A percentile compares a stretch with the other conserved stretches of the same genome.
These are phyloP conservation scores for Penicillium corylophilum DNA, from an alignment of 2,329 filamentous ascomycete genomes.

Conservation along the genomic window DNA sequence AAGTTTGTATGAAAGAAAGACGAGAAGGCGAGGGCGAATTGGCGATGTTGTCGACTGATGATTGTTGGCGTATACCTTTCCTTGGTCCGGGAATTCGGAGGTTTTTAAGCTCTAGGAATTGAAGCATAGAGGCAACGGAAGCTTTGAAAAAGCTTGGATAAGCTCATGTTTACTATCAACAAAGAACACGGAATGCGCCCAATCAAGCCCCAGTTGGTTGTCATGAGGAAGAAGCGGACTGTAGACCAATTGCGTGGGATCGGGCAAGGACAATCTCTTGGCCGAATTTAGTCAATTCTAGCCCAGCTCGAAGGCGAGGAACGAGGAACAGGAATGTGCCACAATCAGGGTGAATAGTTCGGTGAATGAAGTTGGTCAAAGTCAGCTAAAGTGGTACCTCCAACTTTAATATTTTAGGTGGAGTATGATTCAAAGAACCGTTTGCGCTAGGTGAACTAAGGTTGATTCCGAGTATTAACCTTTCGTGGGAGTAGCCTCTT, in stretches of 20 bases:
- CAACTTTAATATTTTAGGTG: too few relatives aligned
- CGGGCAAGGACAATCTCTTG: not conserved
- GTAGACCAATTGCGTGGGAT: not conserved
- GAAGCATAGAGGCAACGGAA: not conserved
- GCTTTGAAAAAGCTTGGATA: not conserved
- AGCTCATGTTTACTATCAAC: slow-evolving; percentile 4
- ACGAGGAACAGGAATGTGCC: not conserved
- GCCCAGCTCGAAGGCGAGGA: not conserved
- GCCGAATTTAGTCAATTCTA: not conserved
- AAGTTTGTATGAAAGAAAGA: not conserved
- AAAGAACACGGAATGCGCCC: slow-evolving; percentile 4
- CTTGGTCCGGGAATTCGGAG: not conserved
- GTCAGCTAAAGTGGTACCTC: not conserved
- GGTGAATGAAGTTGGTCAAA: not conserved
- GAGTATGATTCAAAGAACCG: not conserved
- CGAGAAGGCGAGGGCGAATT: not conserved
- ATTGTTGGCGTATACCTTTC: not conserved
- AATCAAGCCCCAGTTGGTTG: not conserved
- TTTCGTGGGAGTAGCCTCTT: too few relatives aligned
- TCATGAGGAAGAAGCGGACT: not conserved
- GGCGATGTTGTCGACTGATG: slow-evolving; percentile 13
- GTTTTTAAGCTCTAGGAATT: not conserved
- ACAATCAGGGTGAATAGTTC: not conserved
- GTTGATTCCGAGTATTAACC: not conserved
- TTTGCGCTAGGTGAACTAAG: not conserved